Evolutionary conservation across 2,329 filamentous ascomycete species (phyloP).

Genomic region (Gaeumannomyces sp.): DNA sequence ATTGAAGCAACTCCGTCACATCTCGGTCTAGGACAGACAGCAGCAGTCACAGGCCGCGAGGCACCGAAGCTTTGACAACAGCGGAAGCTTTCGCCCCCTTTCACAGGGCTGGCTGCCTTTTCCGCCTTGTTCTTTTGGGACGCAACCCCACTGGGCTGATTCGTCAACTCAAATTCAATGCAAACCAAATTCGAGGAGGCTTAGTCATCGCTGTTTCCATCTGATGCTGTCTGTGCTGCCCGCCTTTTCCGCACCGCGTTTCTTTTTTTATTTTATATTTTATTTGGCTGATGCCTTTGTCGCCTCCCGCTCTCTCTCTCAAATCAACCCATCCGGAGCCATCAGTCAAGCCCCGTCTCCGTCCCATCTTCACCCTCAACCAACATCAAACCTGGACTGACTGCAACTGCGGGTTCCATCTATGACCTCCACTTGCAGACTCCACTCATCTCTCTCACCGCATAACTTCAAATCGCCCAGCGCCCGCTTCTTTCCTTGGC

Average conservation of each 20-base stretch:
- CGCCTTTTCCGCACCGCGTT: not conserved
- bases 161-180: no score
- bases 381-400: no score
- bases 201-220: not conserved
- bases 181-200: not conserved
- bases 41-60: no score
- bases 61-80: no score
- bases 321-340: not conserved
- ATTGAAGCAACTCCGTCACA: no score
- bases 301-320: no score
- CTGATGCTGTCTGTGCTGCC: not conserved
- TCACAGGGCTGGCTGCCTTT: not conserved
- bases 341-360: not conserved
- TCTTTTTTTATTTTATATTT: no score
- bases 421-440: not conserved
- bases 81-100: not conserved
- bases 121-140: not conserved
- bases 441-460: not conserved
- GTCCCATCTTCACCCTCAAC: not conserved
- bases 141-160: no score
- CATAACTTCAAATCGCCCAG: not conserved
- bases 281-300: not conserved
- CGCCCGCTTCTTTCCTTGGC: not conserved
- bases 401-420: not conserved
- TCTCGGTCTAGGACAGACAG: no score